A percentile compares a stretch with the other conserved stretches of the same genome.
These are phyloP conservation scores for Talinum fruticosum DNA, from an alignment of 148 eudicot genomes.

Conservation along the genomic window DNA sequence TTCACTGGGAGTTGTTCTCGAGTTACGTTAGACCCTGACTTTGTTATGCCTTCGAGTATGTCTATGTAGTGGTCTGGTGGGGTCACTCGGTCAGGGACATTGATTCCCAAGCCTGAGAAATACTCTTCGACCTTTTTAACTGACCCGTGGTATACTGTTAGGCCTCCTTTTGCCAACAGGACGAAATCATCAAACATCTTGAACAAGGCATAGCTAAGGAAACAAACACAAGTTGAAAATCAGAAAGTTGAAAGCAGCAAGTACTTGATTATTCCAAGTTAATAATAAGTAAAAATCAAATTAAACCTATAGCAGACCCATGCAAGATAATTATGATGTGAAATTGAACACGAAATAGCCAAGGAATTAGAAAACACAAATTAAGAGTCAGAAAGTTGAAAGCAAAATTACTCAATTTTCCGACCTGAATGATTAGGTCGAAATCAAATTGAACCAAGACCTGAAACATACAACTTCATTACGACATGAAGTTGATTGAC, in stretches of 20 bases:
- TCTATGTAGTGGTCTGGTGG: slow-evolving; percentile 96
- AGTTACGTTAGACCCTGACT: slow-evolving; percentile 60
- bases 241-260: neutral
- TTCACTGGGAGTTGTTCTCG: slow-evolving; percentile 84
- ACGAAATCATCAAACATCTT: slow-evolving; percentile 97
- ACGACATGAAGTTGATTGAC: too few relatives aligned
- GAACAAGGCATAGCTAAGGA: slow-evolving; percentile 69
- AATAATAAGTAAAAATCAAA: too few relatives aligned
- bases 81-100: slow-evolving; percentile 82
- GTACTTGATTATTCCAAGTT: too few relatives aligned
- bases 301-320: too few relatives aligned
- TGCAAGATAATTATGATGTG: too few relatives aligned
- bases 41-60: slow-evolving; percentile 77
- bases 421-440: too few relatives aligned
- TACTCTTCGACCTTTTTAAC: slow-evolving; percentile 87
- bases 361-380: too few relatives aligned
- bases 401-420: too few relatives aligned
- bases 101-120: slow-evolving; percentile 67
- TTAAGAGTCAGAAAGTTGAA: too few relatives aligned
- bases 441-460: too few relatives aligned
- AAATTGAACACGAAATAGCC: too few relatives aligned
- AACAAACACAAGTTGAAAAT: neutral
- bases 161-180: slow-evolving; percentile 95
- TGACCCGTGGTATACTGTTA: slow-evolving; percentile 85
- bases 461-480: too few relatives aligned